phyloP scores from a whole-genome alignment of 805 yeast genomes.

The Saturnispora quitensis region DNA sequence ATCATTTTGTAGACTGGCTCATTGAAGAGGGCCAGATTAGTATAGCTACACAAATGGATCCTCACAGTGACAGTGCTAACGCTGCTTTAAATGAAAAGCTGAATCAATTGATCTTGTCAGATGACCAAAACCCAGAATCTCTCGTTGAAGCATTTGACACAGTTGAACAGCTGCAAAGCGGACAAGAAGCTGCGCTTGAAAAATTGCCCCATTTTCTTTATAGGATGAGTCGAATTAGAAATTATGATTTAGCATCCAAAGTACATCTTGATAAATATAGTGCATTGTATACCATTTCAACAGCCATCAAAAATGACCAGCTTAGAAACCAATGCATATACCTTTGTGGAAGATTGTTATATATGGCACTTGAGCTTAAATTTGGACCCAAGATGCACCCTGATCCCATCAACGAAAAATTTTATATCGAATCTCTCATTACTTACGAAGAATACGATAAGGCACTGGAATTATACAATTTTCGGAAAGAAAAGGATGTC shows the following conservation, averaged over 20 bases:
- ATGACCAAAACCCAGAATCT: slow-evolving; percentile 15
- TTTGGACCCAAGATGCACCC: slow-evolving; percentile 30
- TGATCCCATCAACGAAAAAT: slow-evolving; percentile 43
- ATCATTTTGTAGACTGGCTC: slow-evolving; percentile 21
- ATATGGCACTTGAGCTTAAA: slow-evolving; percentile 22
- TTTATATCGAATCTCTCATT: slow-evolving; percentile 38
- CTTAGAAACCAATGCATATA: slow-evolving; percentile 28
- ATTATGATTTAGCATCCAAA: slow-evolving; percentile 13
- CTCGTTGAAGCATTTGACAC: slow-evolving; percentile 18
- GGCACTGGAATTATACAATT: slow-evolving; percentile 31
- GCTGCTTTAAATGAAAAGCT: slow-evolving; percentile 12
- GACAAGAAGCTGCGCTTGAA: slow-evolving; percentile 17
- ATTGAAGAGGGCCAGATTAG: slow-evolving; percentile 18
- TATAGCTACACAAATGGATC: slow-evolving; percentile 6
- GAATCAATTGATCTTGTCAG: slow-evolving; percentile 6
- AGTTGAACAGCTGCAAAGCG: slow-evolving; percentile 16
- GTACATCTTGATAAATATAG: slow-evolving; percentile 30
- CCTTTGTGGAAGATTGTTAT: slow-evolving; percentile 36
- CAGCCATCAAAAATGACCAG: slow-evolving; percentile 28
- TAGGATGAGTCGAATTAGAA: slow-evolving; percentile 14
- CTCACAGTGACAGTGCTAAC: slow-evolving; percentile 9
- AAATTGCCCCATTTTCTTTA: slow-evolving; percentile 19
- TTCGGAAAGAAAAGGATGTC: slow-evolving; percentile 29
- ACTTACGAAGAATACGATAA: slow-evolving; percentile 25
- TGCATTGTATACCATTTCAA: slow-evolving; percentile 33